These are phyloP conservation scores for Atkinsonella hypoxylon DNA, from an alignment of 2,329 filamentous ascomycete genomes.

Conservation along the genomic window DNA sequence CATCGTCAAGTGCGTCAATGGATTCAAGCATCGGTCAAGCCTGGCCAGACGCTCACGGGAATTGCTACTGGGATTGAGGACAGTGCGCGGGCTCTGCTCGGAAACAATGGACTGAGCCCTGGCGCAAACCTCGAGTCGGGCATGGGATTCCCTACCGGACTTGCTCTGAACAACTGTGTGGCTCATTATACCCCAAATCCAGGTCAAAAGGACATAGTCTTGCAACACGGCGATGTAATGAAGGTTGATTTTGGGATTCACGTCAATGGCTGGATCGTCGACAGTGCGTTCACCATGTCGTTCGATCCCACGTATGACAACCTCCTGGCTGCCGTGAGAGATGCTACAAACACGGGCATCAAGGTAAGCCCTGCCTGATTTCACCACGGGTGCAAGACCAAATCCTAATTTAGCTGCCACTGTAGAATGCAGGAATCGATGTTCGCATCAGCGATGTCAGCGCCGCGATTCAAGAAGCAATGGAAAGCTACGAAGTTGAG, in stretches of 20 bases:
- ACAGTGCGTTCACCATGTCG: conserved; percentile 64
- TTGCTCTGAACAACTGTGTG: conserved; percentile 69
- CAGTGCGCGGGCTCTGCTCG: conserved; percentile 60
- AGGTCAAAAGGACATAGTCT: conserved; percentile 55
- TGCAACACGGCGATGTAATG: conserved; percentile 60
- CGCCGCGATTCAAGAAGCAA: conserved; percentile 69
- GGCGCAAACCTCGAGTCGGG: conserved; percentile 64
- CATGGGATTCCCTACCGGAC: conserved; percentile 72
- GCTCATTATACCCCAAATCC: conserved; percentile 78
- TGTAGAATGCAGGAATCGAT: conserved; percentile 60
- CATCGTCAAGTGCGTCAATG: conserved; percentile 73
- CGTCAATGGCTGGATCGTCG: conserved; percentile 63
- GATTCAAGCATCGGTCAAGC: conserved; percentile 66
- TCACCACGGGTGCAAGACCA: too few species aligned
- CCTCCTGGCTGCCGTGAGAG: conserved; percentile 57
- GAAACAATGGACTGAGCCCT: conserved; percentile 60
- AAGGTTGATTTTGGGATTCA: conserved; percentile 72
- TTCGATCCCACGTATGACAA: conserved; percentile 64
- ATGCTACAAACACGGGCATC: conserved; percentile 72
- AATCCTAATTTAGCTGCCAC: conserved; percentile 3
- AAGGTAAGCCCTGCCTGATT: conserved; percentile 25
- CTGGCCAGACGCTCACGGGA: conserved; percentile 61
- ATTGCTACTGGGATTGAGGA: conserved; percentile 76
- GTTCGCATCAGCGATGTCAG: conserved; percentile 75
- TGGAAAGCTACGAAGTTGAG: conserved; percentile 84